Conservation (phyloP, 305 asterid genomes). For the Solanum aculeatissimum region DNA sequence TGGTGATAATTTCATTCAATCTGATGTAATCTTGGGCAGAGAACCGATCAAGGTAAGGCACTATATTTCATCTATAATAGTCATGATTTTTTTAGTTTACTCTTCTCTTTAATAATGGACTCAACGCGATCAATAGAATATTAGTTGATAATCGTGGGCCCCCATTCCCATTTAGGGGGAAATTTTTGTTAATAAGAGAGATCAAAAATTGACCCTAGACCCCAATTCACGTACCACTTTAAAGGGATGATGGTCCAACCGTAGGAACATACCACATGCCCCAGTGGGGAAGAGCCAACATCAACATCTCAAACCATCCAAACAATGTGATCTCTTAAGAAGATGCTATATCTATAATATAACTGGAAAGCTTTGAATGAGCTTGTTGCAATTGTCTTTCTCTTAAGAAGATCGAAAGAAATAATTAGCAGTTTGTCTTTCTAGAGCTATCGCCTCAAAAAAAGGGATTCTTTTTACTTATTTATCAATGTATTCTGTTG, state of each 20-base stretch:
- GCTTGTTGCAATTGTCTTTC: neutral
- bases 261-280: neutral
- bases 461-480: neutral
- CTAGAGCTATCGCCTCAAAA: neutral
- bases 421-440: neutral
- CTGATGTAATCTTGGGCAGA: conserved; percentile 70
- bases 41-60: conserved; percentile 44
- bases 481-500: neutral
- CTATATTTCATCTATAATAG: neutral
- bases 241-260: neutral
- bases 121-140: neutral
- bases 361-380: neutral
- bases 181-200: neutral
- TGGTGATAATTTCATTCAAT: conserved; percentile 44
- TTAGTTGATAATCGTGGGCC: neutral
- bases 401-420: neutral
- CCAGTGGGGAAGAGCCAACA: neutral
- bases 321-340: neutral
- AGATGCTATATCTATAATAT: neutral
- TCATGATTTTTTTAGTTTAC: neutral
- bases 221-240: neutral
- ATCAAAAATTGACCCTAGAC: neutral
- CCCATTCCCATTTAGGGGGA: neutral
- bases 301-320: neutral
- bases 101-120: neutral